Evolutionary conservation across 2,329 filamentous ascomycete species (phyloP).

Genomic region (Chalara sp.): DNA sequence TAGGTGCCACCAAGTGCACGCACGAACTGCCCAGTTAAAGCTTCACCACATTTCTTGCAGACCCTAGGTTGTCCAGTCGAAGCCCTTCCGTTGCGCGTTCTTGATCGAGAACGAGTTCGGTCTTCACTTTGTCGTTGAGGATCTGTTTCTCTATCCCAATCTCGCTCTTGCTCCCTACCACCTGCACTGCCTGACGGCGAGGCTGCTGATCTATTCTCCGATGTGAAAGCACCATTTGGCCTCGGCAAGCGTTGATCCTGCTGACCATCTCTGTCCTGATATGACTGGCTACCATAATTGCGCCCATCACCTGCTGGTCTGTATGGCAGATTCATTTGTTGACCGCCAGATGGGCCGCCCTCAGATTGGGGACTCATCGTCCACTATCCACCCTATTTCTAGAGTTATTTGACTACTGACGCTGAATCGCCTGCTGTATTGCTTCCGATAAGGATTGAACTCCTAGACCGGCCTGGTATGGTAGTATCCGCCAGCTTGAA

Average conservation of each 20-base stretch:
- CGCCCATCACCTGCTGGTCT: conserved; percentile 11
- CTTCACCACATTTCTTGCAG: conserved; percentile 83
- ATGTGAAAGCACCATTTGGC: conserved; percentile 21
- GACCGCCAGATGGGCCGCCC: conserved; percentile 27
- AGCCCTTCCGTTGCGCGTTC: conserved; percentile 45
- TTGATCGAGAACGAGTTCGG: conserved; percentile 51
- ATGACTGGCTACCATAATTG: background rate
- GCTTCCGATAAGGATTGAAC: conserved; percentile 1
- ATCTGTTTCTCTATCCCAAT: conserved; percentile 7
- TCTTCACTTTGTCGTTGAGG: conserved; percentile 28
- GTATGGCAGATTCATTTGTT: conserved; percentile 4
- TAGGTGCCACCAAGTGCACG: conserved; percentile 89
- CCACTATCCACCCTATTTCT: conserved; percentile 12
- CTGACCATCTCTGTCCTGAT: conserved; percentile 7
- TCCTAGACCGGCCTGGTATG: conserved; percentile 5
- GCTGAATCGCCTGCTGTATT: background rate
- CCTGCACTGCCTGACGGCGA: conserved; percentile 22
- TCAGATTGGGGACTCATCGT: conserved; percentile 31
- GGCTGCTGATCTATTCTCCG: conserved; percentile 19
- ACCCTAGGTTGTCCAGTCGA: conserved; percentile 55
- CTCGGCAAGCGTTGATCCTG: conserved; percentile 16
- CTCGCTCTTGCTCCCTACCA: conserved; percentile 21
- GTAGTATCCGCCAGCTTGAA: conserved; percentile 16
- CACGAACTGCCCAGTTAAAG: conserved; percentile 91
- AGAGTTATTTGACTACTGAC: background rate